Evolutionary conservation across 345 rosid genomes (phyloP), one percentile per base, ranked within the genome.

Genomic region (Sisymbrium irio): DNA sequence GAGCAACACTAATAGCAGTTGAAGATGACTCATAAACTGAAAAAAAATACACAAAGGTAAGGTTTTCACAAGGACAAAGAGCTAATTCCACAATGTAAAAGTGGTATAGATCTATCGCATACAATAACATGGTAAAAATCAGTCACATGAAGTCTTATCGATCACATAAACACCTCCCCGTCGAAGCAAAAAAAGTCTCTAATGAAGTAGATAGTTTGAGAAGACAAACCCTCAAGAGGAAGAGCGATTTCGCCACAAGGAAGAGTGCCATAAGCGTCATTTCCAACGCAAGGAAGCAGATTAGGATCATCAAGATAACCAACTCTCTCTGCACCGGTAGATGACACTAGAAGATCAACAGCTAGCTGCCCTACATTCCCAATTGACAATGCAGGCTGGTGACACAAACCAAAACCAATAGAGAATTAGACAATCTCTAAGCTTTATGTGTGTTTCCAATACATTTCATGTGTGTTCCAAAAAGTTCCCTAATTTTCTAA

Each of bases 361-460:
- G 96, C 97, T 7, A 95, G 83, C 80, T 95, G 96, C 42, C 97
- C 98, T 45, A 90, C 98, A 72, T 92, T 95, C 67, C 99, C 97
- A 37, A 88, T 86, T 42, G 96, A 95, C 60, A 95, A 67, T 25
- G 97, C 98, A 35, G 98, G 99, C 97, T 95, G 67, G 68, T 71
- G 8, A 53, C 8, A 5, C 11, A 46, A 18, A 0, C 10, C 37
- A 71, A 69, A 68, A 65, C 5, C 61, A 64, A 50, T 15, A 12
- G 42, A 1, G 32, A 25, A 14, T 44, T n/a, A 61, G 4, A 51
- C 44, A 53, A 51, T n/a, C 57, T 33, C 58, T 59, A 40, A 10
- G 41, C 46, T 59, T 20, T 22, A 1, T 22, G 39, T 22, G 4
- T 45, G 3, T 62, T 53, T 28, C 61, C 50, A 36, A 46, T 7